Base-by-base conservation (phyloP, 2,329 filamentous ascomycete species). In the Sarocladiaceae sp. region DNA sequence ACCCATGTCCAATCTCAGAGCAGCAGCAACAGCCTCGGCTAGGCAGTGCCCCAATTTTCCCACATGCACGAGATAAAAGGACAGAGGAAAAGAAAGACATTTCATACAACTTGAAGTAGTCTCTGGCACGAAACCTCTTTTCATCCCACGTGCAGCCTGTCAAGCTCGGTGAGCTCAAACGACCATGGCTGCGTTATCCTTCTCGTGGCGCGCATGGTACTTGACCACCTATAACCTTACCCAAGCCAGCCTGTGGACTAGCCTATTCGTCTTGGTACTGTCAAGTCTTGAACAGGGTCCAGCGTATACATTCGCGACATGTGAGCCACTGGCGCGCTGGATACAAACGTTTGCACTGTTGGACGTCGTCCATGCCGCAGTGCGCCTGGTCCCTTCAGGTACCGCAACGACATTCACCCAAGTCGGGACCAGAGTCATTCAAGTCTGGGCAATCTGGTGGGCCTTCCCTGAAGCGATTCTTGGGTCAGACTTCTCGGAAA, bases 381-480 rank as follows among this genome's bases (percentile, higher is more conserved):
- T 9, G 11, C 34, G 34, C 5, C 20, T 39, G 19, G 16, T 39
- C 10, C 34, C 34, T 4, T 39, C 34, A 24, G 34, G 34, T 21
- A 39, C 34, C 20, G 34, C 34, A 7, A 39, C 34, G 16, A 39
- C 34, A 6, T 39, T 39, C 13, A 39, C 34, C 15, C 34, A 39
- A 16, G 34, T 39, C 20, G 21, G 19, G 34, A 39, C 34, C 20
- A 23, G 34, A 9, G 34, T 39, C 21, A 26, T 39, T 15, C 34
- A 39, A 15, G 34, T 39, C n/a, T 39, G 34, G 34, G 34, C 19
- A 6, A 39, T 39, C 16, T 39, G 34, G 34, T 39, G 19, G 19
- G 21, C 34, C 12, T 39, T 39, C 20, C 20, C 34, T 7, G 34
- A 39, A 9, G 21, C 34, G 6, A 26, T 39, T 39, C 34, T 39